These are phyloP conservation scores for Neurospora cerealis DNA, from an alignment of 495 filamentous ascomycete species.

Conservation along the genomic window DNA sequence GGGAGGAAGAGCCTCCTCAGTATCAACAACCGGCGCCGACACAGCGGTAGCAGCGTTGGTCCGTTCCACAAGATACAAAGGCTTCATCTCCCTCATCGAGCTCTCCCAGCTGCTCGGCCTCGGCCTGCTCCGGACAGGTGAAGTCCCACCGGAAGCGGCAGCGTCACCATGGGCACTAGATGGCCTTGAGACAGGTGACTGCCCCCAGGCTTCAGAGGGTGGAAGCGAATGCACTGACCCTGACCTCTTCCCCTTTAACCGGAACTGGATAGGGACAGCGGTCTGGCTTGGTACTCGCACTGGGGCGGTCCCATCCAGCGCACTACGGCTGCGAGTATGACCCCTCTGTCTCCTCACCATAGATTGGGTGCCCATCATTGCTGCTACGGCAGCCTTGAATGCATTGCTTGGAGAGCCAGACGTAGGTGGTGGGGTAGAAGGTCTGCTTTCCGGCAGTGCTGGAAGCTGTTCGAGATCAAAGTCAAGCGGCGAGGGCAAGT, in stretches of 20 bases:
- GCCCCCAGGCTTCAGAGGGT: constrained; percentile 24
- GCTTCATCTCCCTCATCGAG: constrained; percentile 34
- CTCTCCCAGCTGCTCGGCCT: constrained; percentile 43
- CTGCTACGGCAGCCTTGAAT: not conserved
- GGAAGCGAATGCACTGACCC: constrained; percentile 23
- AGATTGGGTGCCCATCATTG: not conserved
- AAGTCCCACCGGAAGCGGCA: constrained; percentile 6
- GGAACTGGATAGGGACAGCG: constrained; percentile 40
- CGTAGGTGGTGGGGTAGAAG: constrained; percentile 28
- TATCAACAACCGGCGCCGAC: not conserved
- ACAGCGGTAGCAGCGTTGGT: constrained; percentile 2
- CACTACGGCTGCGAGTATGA: constrained; percentile 29
- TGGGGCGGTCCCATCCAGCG: constrained; percentile 28
- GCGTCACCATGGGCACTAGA: not conserved
- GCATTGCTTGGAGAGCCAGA: not conserved
- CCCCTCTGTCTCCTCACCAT: constrained; percentile 10
- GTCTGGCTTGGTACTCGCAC: constrained; percentile 36
- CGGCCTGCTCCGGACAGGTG: constrained; percentile 19
- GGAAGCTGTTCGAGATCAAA: constrained; percentile 22
- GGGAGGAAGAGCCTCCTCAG: not conserved
- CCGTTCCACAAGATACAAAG: constrained; percentile 39
- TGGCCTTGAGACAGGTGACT: constrained; percentile 20
- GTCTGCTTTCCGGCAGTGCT: constrained; percentile 41
- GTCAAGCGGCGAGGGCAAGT: constrained; percentile 5
- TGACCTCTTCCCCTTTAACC: constrained; percentile 30